A percentile compares a stretch with the other conserved stretches of the same genome.
phyloP scores from a whole-genome alignment of 352 stramenopile species.

The Aphanomyces stellatus region DNA sequence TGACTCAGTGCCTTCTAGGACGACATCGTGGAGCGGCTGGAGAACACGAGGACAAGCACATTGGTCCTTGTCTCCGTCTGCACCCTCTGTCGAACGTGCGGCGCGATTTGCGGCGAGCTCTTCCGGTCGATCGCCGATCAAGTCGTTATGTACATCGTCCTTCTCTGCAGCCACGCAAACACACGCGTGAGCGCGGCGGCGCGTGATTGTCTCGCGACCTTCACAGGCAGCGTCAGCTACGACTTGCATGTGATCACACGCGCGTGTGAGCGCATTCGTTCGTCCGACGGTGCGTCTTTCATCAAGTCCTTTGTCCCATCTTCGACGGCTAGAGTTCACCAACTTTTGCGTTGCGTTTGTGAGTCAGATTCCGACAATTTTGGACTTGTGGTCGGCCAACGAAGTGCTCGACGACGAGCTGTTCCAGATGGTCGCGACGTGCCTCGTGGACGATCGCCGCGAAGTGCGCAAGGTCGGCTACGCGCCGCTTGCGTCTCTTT shows the following conservation, averaged over 20 bases:
- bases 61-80: background rate
- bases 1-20: background rate
- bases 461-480: background rate
- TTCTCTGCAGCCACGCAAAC: constrained; percentile 1
- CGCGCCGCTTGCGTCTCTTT: background rate
- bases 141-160: background rate
- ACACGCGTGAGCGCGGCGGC: background rate
- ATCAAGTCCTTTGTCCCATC: background rate
- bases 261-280: background rate
- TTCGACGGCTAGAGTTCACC: background rate
- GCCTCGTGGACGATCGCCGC: constrained; percentile 1
- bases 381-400: background rate
- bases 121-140: constrained; percentile 4
- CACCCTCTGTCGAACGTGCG: background rate
- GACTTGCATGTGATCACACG: background rate
- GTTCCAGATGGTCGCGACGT: background rate
- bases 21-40: background rate
- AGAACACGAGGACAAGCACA: background rate
- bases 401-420: constrained; percentile 2
- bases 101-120: constrained; percentile 1
- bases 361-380: constrained; percentile 5
- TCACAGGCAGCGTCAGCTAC: background rate
- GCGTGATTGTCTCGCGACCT: background rate
- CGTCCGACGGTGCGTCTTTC: background rate
- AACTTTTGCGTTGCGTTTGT: background rate